Conservation (phyloP, 169 alveolate species). For the Plasmodium malariae region DNA sequence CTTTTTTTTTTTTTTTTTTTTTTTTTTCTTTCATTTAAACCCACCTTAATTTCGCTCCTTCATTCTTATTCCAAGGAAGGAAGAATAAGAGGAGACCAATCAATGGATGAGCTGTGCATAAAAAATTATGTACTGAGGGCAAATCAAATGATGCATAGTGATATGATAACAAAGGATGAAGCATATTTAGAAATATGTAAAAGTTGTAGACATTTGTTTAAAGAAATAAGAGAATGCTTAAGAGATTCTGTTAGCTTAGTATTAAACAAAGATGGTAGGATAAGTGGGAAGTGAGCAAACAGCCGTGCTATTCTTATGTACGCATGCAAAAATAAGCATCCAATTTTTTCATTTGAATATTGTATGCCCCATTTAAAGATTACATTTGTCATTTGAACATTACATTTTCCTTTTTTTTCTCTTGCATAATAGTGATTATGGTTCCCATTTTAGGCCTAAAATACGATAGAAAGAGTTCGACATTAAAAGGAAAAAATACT, state of each 20-base stretch:
- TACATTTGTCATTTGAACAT: too few species aligned
- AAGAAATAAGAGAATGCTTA: slow-evolving; percentile 16
- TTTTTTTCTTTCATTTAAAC: background rate
- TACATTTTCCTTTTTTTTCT: background rate
- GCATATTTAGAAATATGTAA: slow-evolving; percentile 31
- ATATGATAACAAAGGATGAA: background rate
- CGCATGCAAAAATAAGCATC: too few species aligned
- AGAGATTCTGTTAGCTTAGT: slow-evolving; percentile 6
- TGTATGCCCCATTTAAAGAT: too few species aligned
- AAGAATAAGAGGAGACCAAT: too few species aligned
- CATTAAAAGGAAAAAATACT: background rate
- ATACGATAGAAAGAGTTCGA: background rate
- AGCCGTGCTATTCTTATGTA: too few species aligned
- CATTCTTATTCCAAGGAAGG: background rate
- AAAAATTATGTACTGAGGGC: slow-evolving; percentile 14
- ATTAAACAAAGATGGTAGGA: background rate
- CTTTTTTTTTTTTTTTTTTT: too few species aligned
- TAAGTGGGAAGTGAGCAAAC: background rate
- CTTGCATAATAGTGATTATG: background rate
- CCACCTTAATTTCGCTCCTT: background rate
- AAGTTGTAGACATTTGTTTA: slow-evolving; percentile 23
- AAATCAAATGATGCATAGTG: slow-evolving; percentile 6
- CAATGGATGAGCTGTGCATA: slow-evolving; percentile 10
- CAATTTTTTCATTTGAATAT: background rate
- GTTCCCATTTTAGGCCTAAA: slow-evolving; percentile 12